Percentiles rank a stretch among this genome's conserved stretches.
Conservation (phyloP, 2,329 filamentous ascomycete genomes). For the Lecanosticta acicola region DNA sequence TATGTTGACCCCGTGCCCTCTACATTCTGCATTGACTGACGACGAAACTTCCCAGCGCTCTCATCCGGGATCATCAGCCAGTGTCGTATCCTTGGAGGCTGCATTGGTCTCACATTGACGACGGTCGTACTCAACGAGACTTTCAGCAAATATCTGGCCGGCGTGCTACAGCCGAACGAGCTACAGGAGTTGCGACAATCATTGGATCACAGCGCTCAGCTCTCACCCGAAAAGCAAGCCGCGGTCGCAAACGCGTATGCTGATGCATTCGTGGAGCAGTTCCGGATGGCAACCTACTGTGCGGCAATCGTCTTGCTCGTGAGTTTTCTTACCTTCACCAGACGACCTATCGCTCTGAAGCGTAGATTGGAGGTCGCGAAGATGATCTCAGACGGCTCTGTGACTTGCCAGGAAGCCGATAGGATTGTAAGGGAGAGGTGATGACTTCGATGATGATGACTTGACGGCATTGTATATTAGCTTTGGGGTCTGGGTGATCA, state of each 20-base stretch:
- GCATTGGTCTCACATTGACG: not conserved
- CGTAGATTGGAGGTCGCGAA: not conserved
- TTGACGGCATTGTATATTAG: no score
- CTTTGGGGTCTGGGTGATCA: no score
- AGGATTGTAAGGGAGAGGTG: no score
- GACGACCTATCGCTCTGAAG: not conserved
- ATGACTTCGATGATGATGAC: no score
- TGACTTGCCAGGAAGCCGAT: no score
- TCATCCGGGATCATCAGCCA: not conserved
- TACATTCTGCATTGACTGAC: no score
- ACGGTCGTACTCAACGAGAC: not conserved
- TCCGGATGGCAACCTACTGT: not conserved
- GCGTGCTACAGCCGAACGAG: not conserved
- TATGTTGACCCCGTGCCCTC: no score
- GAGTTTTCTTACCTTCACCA: not conserved
- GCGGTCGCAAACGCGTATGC: not conserved
- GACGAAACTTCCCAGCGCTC: not conserved
- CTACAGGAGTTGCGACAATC: not conserved
- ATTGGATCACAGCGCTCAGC: not conserved
- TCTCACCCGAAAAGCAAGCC: not conserved
- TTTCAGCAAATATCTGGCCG: not conserved
- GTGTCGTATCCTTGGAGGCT: not conserved
- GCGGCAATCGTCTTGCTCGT: not conserved
- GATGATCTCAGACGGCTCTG: not conserved
- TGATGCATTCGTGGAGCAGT: not conserved